Base-by-base conservation (phyloP, 2,329 filamentous ascomycete species). In the Ophiosphaerella narmari region DNA sequence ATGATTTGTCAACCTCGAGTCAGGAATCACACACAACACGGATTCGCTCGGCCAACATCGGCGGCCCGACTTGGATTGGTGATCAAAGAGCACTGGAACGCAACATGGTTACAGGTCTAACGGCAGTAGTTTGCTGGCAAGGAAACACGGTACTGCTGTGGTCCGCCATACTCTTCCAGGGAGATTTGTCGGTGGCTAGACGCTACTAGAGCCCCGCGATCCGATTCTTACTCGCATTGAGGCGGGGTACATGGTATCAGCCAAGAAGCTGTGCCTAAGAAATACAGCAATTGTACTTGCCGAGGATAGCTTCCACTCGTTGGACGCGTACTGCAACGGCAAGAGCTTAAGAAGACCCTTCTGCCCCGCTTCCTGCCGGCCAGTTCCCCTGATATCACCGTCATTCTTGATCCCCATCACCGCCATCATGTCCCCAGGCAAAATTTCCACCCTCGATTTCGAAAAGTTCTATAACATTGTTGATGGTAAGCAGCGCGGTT, bases 401-500 rank as follows among this genome's bases (percentile, higher is more conserved):
- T 31, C 6, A 5, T 8, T 39, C 18, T 39, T 21, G 4, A 9
- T 21, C 12, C 12, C 7, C 18, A 29, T 33, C 40, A 41, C 43
- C 42, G 38, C 56, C 41, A 74, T 45, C 57, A 79, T 78, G 77
- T 77, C 76, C 70, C 75, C 76, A 31, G 73, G 71, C 52, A 77
- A 77, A 55, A 68, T 75, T 14, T 68, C 70, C 42, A 66, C 57
- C 38, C 52, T 73, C 51, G 63, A 74, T 31, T 75, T 74, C 49
- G 66, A 75, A 54, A 78, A 73, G 38, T 83, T 80, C 63, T 72
- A 74, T 51, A 84, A 83, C 70, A 73, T 81, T 46, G 77, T 83
- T 55, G 75, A 81, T 54, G 80, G 79, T 50, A 68, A 81, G 66
- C 66, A 78, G 51, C 71, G 72, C 14, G 65, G 73, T 14, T 79